Base-by-base conservation (phyloP, 306 rosid genomes). In the Coriaria nepalensis region DNA sequence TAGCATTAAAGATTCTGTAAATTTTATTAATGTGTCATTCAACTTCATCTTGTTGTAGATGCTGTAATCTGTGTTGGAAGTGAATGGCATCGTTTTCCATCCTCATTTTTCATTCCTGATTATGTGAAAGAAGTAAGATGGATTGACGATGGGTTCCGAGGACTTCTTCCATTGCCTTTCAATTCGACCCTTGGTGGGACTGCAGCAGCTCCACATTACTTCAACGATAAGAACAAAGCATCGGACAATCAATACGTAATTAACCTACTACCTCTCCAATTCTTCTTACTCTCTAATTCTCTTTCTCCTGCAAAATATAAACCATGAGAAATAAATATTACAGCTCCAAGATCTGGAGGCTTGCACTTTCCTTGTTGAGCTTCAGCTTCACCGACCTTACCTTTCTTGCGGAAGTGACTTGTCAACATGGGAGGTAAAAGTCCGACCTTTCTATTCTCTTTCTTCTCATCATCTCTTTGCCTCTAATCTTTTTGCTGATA, bases 81-180 rank as follows among this genome's bases (percentile, higher is more conserved):
- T 45, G 98, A 85, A 68, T 92, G 98, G 96, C 94, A 92, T 52
- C 87, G 96, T 6, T 92, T 57, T 55, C 98, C 98, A 11, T 92
- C 98, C 9, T 92, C 96, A 6, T 92, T 92, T 73, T 77, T 92
- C 4, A 33, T 85, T 66, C 98, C 98, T 10, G 73, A 75, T 55
- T 85, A 56, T 60, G 80, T 92, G 15, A 78, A 70, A 56, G 73
- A 92, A 69, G 94, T 92, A 36, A 63, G 75, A 56, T 92, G 98
- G 98, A 77, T 92, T 38, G 87, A 92, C 52, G 98, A 92, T 40
- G 98, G 98, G 11, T 92, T 92, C 60, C 62, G 72, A 43, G 98
- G 98, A 54, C 96, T 92, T 50, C 98, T 92, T 54, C 96, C 98
- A 11, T 59, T 85, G 62, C 94, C 79, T 36, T 85, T 85, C 64